Evolutionary conservation across 1,139 yeast species (phyloP), one percentile per base, ranked within the genome.

Genomic region (Suhomyces chickasaworum): DNA sequence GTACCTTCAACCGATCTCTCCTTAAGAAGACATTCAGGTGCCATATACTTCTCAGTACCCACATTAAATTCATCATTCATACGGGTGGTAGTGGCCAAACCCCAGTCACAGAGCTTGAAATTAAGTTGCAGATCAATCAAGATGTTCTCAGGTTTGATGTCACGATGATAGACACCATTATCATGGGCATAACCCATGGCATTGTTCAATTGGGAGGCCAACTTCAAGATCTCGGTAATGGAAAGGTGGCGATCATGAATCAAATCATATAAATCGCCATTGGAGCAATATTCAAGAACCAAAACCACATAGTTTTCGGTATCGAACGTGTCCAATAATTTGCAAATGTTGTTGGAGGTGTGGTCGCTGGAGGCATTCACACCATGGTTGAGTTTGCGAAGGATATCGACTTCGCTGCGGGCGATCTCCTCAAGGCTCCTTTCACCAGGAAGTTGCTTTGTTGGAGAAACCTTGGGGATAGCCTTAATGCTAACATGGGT

Each of bases 41-140:
- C 80, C 82, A 79, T 78, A 55, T 78, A 79, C 57, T 77, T 77
- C 53, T 78, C 83, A 7, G 83, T 77, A 33, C 84, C 84, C 37
- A 79, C 79, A 53, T 75, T 71, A 56, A 75, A 77, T 49, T 78
- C 81, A 33, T 60, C 53, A 51, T 68, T 73, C 40, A 59, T 56
- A 37, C 69, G 53, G 16, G 54, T 53, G 41, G 62, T 61, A 1
- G 83, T 77, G 23, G 82, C 71, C 49, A 79, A 68, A 4, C 84
- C 84, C 83, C 83, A 79, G 61, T 79, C 83, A 58, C 83, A 78
- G 44, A 79, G 59, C 62, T 78, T 78, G 47, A 76, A 69, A 45
- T 68, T 58, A 39, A 75, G 76, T 45, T 64, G 55, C 42, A 59
- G 61, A 45, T 65, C 66, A 47, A 78, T 64, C 48, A 79, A 64